Conservation (phyloP, 208 protist genomes). For the Trypanosoma lewisi region DNA sequence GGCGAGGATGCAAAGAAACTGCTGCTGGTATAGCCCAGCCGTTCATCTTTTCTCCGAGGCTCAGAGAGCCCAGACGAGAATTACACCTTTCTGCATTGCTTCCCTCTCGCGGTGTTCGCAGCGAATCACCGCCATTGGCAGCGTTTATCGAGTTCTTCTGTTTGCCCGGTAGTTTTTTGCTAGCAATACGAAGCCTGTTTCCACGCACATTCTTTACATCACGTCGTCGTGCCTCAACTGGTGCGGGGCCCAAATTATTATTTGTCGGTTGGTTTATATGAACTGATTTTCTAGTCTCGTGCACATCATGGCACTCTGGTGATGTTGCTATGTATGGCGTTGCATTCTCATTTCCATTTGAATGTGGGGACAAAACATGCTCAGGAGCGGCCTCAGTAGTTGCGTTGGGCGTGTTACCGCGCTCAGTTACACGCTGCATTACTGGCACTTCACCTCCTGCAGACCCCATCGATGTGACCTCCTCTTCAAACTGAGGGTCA, state of each 20-base stretch:
- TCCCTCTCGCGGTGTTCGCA: conserved; percentile 7
- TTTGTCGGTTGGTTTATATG: background rate
- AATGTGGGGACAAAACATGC: too few relatives aligned
- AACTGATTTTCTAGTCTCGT: background rate
- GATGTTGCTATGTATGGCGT: too few relatives aligned
- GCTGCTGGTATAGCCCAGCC: background rate
- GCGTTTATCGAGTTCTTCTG: background rate
- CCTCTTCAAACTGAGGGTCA: background rate
- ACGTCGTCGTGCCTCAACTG: conserved; percentile 12
- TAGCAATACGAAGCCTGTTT: conserved; percentile 18
- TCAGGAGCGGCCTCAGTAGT: too few relatives aligned
- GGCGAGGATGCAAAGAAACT: background rate
- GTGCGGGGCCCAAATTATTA: background rate
- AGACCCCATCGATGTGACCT: too few relatives aligned
- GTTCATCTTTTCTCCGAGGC: background rate
- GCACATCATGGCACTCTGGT: background rate
- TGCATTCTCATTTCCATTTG: too few relatives aligned
- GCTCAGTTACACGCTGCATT: too few relatives aligned
- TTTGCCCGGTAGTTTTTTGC: conserved; percentile 11
- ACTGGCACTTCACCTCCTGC: background rate
- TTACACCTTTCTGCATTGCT: background rate
- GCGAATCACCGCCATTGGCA: background rate
- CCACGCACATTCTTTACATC: too few relatives aligned
- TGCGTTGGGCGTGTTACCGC: too few relatives aligned
- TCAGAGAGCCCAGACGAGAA: background rate